A percentile compares a stretch with the other conserved stretches of the same genome.
phyloP scores from a whole-genome alignment of 768 basidiomycete genomes.

The Mycena kentingensis region DNA sequence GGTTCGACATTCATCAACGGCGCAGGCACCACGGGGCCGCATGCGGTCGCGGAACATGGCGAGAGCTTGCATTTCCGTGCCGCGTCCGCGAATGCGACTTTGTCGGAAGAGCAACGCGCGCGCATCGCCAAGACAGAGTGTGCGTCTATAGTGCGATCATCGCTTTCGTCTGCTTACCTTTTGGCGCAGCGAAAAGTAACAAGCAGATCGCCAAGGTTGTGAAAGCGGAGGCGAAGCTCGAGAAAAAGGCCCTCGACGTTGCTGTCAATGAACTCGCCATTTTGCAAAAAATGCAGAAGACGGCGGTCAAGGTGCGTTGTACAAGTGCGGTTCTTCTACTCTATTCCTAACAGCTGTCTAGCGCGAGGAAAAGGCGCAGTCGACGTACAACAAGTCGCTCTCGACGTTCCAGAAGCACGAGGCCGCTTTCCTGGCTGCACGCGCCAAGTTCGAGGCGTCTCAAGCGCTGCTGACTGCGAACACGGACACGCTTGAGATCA shows the following conservation, averaged over 20 bases:
- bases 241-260: constrained; percentile 60
- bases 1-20: constrained; percentile 55
- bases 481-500: constrained; percentile 50
- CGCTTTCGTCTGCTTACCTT: not conserved
- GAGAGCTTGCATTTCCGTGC: constrained; percentile 42
- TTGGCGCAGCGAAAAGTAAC: constrained; percentile 52
- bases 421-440: constrained; percentile 60
- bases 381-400: constrained; percentile 54
- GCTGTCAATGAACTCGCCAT: constrained; percentile 66
- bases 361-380: constrained; percentile 63
- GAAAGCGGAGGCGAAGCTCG: constrained; percentile 66
- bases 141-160: constrained; percentile 29
- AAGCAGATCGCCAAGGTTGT: constrained; percentile 70
- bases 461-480: constrained; percentile 49
- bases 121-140: constrained; percentile 56
- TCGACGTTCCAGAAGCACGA: constrained; percentile 64
- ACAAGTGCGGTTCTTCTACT: not conserved
- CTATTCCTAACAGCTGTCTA: constrained; percentile 21
- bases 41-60: constrained; percentile 43
- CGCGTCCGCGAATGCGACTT: constrained; percentile 47
- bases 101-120: constrained; percentile 53
- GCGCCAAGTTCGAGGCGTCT: constrained; percentile 57
- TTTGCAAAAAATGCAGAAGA: constrained; percentile 71
- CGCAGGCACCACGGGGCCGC: constrained; percentile 53
- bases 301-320: constrained; percentile 54